These are phyloP conservation scores for Brassica rapa DNA, from an alignment of 345 rosid genomes.

Conservation along the genomic window DNA sequence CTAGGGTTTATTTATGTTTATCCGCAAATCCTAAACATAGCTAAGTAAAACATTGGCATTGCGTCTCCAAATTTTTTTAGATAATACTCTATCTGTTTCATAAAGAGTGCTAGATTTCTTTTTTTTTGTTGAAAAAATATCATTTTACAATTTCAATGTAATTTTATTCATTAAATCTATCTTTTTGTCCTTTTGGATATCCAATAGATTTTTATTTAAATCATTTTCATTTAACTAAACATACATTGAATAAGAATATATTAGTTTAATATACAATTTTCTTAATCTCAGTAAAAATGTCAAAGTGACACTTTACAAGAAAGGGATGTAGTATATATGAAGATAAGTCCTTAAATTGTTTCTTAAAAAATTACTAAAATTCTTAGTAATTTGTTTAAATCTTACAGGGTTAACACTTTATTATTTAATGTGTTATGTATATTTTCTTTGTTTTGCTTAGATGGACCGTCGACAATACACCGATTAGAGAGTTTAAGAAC, in stretches of 20 bases:
- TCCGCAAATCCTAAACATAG: background rate
- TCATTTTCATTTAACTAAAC: too few relatives aligned
- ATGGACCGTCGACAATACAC: constrained; percentile 54
- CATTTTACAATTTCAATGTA: too few relatives aligned
- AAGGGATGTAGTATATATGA: background rate
- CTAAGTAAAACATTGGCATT: background rate
- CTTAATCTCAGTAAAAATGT: too few relatives aligned
- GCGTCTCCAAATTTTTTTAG: background rate
- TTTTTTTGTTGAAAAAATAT: too few relatives aligned
- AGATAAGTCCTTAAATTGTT: background rate
- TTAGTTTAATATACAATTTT: too few relatives aligned
- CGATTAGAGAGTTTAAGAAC: constrained; percentile 65
- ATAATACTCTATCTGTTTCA: background rate
- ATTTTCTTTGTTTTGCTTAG: constrained; percentile 22
- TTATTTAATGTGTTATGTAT: background rate
- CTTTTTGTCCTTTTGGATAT: too few relatives aligned
- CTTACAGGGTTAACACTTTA: background rate
- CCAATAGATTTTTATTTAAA: too few relatives aligned
- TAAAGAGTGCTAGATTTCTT: too few relatives aligned
- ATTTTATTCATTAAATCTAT: too few relatives aligned
- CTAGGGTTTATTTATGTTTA: background rate
- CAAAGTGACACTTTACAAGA: too few relatives aligned
- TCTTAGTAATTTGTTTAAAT: background rate
- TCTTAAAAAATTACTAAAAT: background rate
- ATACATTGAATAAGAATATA: too few relatives aligned